Conservation (phyloP, 78 protist genomes). For the Dictyostelium capitatum region DNA sequence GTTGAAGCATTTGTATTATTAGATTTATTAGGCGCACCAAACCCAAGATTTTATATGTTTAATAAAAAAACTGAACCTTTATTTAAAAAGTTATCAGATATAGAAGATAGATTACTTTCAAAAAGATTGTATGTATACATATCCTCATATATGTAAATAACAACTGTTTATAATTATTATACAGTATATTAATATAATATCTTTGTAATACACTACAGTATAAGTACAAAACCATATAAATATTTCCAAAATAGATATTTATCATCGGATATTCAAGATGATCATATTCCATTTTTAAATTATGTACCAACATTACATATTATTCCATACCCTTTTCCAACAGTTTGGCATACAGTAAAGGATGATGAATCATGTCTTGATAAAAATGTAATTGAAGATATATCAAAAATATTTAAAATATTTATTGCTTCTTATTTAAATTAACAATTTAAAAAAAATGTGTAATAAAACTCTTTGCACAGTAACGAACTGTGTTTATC, state of each 20-base stretch:
- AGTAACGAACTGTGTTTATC: no score
- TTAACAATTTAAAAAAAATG: background rate
- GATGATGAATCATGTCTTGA: conserved; percentile 16
- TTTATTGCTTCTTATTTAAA: conserved; percentile 38
- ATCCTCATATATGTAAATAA: no score
- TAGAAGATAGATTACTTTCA: conserved; percentile 30
- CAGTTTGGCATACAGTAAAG: conserved; percentile 58
- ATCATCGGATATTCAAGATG: conserved; percentile 29
- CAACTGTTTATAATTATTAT: no score
- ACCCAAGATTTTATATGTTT: conserved; percentile 29
- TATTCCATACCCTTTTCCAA: conserved; percentile 63
- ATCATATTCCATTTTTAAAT: conserved; percentile 46
- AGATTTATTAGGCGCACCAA: conserved; percentile 37
- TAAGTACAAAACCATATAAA: conserved; percentile 22
- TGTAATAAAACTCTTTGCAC: background rate
- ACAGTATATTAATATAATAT: background rate
- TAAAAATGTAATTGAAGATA: conserved; percentile 32
- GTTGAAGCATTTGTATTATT: conserved; percentile 38
- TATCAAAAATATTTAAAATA: conserved; percentile 51
- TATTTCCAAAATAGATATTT: conserved; percentile 9
- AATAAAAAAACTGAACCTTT: conserved; percentile 2
- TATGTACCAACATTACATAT: conserved; percentile 45
- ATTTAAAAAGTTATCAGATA: conserved; percentile 33
- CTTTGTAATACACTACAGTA: background rate
- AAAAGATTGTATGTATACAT: conserved; percentile 57